Evolutionary conservation across 805 yeast species (phyloP), one percentile per base, ranked within the genome.

Genomic region (Komagataella ulmi): DNA sequence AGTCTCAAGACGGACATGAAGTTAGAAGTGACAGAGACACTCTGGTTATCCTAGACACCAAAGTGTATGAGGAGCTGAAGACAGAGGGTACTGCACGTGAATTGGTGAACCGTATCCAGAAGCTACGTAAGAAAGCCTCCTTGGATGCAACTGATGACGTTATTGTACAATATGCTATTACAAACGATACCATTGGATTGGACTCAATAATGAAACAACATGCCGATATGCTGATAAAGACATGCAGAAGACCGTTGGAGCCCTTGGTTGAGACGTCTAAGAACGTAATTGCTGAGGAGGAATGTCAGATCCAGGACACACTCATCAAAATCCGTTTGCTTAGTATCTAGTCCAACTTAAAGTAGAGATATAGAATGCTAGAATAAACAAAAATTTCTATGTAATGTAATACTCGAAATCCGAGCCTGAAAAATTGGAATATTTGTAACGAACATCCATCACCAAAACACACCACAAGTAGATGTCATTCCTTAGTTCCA

Each of bases 31-130:
- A 86, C 58, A 84, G 82, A 60, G 97, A 89, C 62, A 96, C 91
- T 43, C 80, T 93, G 66, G 77, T 91, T 64, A 85, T 93, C 57
- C 74, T 93, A 67, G 99, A 93, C 63, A 85, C 88, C 58, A 87
- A 85, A 59, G 71, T 89, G 52, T 85, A 93, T 65, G 88, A 88
- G 46, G 96, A 90, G 59, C 76, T 91, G 67, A 83, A 84, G 71
- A 82, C 87, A 49, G 98, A 93, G 73, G 98, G 98, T 67, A 75
- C 87, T 60, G 96, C 97, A 6, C 88, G 99, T 75, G 98, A 93
- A 70, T 77, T 93, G 64, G 80, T 93, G 63, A 93, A 93, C 79
- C 89, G 99, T 71, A 88, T 93, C 59, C 99, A 93, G 77, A 85
- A 96, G 69, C 80, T 90, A 65, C 85, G 99, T 72, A 93, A 93